A percentile compares a stretch with the other conserved stretches of the same genome.
phyloP scores from a whole-genome alignment of 73 alveolate species.

The Effrenium voratum region DNA sequence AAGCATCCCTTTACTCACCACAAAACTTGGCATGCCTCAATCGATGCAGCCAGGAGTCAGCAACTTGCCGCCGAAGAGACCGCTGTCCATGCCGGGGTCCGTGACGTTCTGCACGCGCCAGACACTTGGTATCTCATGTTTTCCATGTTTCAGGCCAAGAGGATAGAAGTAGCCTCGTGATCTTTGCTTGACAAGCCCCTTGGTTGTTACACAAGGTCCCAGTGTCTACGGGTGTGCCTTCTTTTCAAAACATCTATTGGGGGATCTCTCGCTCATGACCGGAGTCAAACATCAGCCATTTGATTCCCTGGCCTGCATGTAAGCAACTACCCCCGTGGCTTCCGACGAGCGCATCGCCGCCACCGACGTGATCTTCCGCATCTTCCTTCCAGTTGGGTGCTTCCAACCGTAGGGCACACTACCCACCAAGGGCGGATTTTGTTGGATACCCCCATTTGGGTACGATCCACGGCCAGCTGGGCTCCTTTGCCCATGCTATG shows the following conservation, averaged over 20 bases:
- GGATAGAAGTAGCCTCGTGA: too few species aligned
- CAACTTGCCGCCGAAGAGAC: not conserved
- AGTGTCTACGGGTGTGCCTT: too few species aligned
- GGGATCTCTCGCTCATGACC: not conserved
- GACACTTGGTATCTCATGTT: too few species aligned
- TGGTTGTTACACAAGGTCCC: too few species aligned
- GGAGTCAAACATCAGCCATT: not conserved
- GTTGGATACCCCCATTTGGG: not conserved
- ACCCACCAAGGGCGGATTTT: too few species aligned
- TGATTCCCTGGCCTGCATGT: conserved; percentile 24
- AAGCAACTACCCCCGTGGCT: conserved; percentile 55
- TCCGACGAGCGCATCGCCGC: conserved; percentile 67
- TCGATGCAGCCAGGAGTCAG: too few species aligned
- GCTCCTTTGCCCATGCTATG: too few species aligned
- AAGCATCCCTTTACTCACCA: too few species aligned
- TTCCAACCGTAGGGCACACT: conserved; percentile 23
- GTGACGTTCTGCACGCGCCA: conserved; percentile 20
- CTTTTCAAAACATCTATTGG: too few species aligned
- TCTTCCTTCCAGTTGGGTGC: conserved; percentile 27
- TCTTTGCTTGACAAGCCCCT: not conserved
- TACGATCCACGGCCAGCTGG: conserved; percentile 10
- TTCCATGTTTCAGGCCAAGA: too few species aligned
- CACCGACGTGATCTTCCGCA: conserved; percentile 71
- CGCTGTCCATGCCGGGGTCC: conserved; percentile 29
- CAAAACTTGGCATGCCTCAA: too few species aligned